These are phyloP conservation scores for Rhododendron griersonianum DNA, from an alignment of 148 eudicot genomes.

Conservation along the genomic window DNA sequence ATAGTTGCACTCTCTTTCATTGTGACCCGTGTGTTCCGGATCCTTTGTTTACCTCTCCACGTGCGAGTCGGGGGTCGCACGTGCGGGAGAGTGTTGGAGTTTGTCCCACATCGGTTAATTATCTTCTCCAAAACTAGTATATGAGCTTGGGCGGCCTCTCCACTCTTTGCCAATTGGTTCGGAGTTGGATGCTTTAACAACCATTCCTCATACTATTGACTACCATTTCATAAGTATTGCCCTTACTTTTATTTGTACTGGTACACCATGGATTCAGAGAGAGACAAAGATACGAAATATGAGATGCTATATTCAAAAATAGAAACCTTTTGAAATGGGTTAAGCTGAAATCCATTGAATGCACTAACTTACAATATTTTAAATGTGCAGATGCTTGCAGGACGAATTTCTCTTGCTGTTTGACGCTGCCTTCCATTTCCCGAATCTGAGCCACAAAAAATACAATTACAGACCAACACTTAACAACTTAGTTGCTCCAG, in stretches of 20 bases:
- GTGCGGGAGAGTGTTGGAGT: too few relatives aligned
- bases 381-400: constrained; percentile 49
- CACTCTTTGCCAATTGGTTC: too few relatives aligned
- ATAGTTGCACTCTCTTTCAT: too few relatives aligned
- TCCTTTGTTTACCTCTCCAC: too few relatives aligned
- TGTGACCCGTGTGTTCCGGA: too few relatives aligned
- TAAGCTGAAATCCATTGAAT: background rate
- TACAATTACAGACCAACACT: background rate
- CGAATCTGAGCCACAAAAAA: constrained; percentile 43
- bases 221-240: background rate
- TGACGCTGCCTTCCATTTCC: constrained; percentile 63
- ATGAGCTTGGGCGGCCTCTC: too few relatives aligned
- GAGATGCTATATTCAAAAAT: background rate
- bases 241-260: background rate
- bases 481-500: background rate
- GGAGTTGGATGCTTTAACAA: background rate
- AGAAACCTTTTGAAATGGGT: background rate
- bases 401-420: constrained; percentile 62
- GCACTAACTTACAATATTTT: constrained; percentile 46
- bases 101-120: too few relatives aligned
- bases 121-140: too few relatives aligned
- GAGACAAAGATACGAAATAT: background rate
- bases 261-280: background rate
- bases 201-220: background rate
- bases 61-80: too few relatives aligned